Evolutionary conservation across 441 rosid species (phyloP), one percentile per base, ranked within the genome.

Genomic region (Biscutella auriculata): DNA sequence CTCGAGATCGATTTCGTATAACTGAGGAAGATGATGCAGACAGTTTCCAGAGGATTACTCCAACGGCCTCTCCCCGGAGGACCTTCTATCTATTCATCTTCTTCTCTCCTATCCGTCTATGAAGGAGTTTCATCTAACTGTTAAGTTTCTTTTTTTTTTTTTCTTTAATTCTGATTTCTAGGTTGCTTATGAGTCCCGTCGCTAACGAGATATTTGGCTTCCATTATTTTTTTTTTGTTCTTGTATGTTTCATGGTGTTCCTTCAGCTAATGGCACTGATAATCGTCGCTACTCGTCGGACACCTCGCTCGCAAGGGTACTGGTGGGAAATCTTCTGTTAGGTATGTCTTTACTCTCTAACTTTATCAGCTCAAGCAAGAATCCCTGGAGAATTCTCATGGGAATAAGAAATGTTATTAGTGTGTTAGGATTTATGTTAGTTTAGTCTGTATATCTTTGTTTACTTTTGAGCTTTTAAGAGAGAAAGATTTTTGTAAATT

Each of bases 241-340:
- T 29, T 1, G 14, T 19, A 30, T 1, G 19, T 58, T 34, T 51
- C 7, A 4, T 32, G 53, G 12, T 52, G n/a, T 26, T 40, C 1
- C 6, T 43, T 49, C 69, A 89, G 95, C 76, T 58, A 67, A 77
- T 73, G 87, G 81, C 37, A 70, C 40, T 73, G 96, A 80, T 59
- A 73, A 71, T 73, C 73, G 65, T 19, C 83, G 97, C 6, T 73
- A 68, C 52, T 80, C 71, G 48, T 85, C 97, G 96, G 92, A 45
- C 88, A 84, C 58, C 83, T 94, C 36, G 84, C 92, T 62, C 97
- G 96, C 57, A 94, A 90, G 85, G 99, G 99, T 16, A 94, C 99
- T 49, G 99, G 97, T 58, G 99, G 99, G 34, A 77, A 97, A 80
- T 94, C 97, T 52, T 94, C 99, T 26, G 96, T 94, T 42, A 94